Conservation (phyloP, 306 rosid species). For the Prunus mongolica region DNA sequence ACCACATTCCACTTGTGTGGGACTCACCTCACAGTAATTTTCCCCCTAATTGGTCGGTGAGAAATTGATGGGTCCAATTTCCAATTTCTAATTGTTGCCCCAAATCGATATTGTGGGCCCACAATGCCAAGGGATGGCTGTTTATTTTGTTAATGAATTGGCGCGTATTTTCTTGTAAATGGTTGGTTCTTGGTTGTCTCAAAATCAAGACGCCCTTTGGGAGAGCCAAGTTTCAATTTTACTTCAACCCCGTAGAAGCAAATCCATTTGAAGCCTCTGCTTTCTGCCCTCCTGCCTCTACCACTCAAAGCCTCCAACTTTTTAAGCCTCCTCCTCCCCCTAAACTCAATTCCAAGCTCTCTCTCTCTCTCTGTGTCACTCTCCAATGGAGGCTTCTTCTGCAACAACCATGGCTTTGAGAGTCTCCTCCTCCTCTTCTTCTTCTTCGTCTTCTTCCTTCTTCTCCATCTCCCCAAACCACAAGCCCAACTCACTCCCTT, state of each 20-base stretch:
- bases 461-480: conserved; percentile 26
- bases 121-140: background rate
- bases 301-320: conserved; percentile 11
- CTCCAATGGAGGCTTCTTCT: conserved; percentile 34
- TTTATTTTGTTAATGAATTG: background rate
- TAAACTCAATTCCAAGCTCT: background rate
- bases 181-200: background rate
- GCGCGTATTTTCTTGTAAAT: background rate
- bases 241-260: background rate
- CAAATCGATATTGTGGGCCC: background rate
- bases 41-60: background rate
- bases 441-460: conserved; percentile 30
- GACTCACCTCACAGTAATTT: background rate
- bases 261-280: conserved; percentile 4
- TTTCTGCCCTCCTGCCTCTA: background rate
- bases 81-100: background rate
- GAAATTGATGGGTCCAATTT: background rate
- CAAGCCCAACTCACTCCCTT: background rate
- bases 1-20: background rate
- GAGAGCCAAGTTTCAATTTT: background rate
- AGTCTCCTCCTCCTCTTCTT: conserved; percentile 22
- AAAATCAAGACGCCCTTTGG: background rate
- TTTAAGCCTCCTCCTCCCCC: background rate
- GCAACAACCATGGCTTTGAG: conserved; percentile 43
- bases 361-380: background rate